A percentile compares a stretch with the other conserved stretches of the same genome.
Conservation (phyloP, 371 early-diverging fungal species). For the Zychaea mexicana region DNA sequence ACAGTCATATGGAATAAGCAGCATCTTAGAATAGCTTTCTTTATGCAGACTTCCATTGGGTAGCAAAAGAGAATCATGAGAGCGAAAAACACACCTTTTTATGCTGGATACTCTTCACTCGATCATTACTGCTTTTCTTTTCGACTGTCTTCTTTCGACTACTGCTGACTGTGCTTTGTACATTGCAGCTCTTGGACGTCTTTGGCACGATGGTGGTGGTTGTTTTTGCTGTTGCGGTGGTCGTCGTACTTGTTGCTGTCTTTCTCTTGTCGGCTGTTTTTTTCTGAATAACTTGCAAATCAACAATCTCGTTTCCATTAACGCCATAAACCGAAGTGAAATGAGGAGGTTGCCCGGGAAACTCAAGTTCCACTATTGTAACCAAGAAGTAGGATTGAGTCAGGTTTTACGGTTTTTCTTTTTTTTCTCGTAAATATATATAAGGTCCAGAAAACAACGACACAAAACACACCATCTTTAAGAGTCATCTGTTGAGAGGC, state of each 20-base stretch:
- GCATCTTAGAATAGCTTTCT: no score
- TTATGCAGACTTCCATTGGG: no score
- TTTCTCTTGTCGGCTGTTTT: conserved; percentile 3
- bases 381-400: no score
- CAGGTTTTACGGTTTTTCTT: background rate
- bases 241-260: background rate
- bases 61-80: background rate
- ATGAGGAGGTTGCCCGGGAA: conserved; percentile 40
- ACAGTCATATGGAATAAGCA: background rate
- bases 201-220: background rate
- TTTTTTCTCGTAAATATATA: background rate
- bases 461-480: conserved; percentile 56
- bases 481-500: conserved; percentile 54
- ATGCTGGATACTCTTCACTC: background rate
- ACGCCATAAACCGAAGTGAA: conserved; percentile 44
- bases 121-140: background rate
- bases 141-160: background rate
- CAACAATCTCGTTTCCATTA: conserved; percentile 49
- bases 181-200: conserved; percentile 3
- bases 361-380: conserved; percentile 27
- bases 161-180: background rate
- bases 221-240: background rate
- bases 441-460: no score
- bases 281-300: conserved; percentile 46
- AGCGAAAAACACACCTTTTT: background rate